Evolutionary conservation across 116 monocot species (phyloP).

Genomic region (Iris pallida): DNA sequence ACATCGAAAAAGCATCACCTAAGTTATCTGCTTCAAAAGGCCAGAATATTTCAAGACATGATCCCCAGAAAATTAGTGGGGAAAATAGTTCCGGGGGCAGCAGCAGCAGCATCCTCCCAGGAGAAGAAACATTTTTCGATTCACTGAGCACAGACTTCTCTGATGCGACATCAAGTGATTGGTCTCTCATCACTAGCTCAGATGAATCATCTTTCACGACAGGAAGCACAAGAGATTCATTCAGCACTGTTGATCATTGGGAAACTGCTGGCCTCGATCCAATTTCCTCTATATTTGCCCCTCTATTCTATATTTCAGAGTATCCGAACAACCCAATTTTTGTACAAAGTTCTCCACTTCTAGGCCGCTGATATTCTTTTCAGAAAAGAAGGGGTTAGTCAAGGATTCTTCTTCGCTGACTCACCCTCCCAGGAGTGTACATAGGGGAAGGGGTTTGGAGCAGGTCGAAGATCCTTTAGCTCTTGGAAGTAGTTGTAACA

Average conservation of each 20-base stretch:
- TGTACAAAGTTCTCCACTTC: constrained; percentile 34
- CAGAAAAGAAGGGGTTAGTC: constrained; percentile 33
- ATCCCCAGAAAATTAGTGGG: constrained; percentile 5
- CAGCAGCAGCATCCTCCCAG: background rate
- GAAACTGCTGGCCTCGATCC: constrained; percentile 46
- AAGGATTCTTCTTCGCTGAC: constrained; percentile 25
- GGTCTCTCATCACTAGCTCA: constrained; percentile 90
- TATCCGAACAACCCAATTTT: constrained; percentile 25
- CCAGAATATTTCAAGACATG: constrained; percentile 24
- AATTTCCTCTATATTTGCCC: constrained; percentile 66
- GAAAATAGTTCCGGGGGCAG: too few relatives aligned
- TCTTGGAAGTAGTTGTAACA: constrained; percentile 7
- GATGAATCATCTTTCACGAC: constrained; percentile 96
- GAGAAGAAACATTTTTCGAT: constrained; percentile 12
- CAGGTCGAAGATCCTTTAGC: constrained; percentile 1
- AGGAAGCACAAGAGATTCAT: constrained; percentile 77
- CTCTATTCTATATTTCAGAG: constrained; percentile 43
- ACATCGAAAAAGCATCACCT: constrained; percentile 23
- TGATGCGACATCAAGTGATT: constrained; percentile 76
- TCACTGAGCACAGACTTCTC: constrained; percentile 44
- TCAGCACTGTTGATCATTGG: constrained; percentile 49
- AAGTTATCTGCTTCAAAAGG: constrained; percentile 23
- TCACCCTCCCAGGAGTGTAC: constrained; percentile 34
- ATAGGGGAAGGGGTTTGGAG: constrained; percentile 43
- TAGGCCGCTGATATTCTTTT: constrained; percentile 43